A percentile compares a stretch with the other conserved stretches of the same genome.
Conservation (phyloP, 345 rosid species). For the Arabis hirsuta region DNA sequence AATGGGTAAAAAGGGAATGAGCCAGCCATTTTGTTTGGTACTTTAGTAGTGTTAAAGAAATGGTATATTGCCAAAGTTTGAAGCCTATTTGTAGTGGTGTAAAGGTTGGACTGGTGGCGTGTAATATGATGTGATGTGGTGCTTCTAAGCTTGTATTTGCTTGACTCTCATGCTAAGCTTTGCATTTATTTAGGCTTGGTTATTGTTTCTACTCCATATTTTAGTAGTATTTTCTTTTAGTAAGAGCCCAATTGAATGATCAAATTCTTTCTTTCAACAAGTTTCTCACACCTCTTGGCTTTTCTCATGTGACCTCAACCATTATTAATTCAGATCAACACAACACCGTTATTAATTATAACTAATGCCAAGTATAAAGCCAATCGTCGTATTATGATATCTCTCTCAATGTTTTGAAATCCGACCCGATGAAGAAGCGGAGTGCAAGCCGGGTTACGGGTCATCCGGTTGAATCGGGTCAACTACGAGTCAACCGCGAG, state of each 20-base stretch:
- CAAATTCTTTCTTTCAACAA: too few species aligned
- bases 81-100: conserved; percentile 41
- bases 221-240: too few species aligned
- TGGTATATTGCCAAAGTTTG: background rate
- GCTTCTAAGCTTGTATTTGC: conserved; percentile 43
- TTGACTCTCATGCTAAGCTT: conserved; percentile 39
- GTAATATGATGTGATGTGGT: conserved; percentile 6
- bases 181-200: conserved; percentile 17
- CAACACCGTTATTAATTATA: background rate
- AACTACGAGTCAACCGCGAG: too few species aligned
- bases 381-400: too few species aligned
- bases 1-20: conserved; percentile 36
- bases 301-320: background rate
- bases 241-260: too few species aligned
- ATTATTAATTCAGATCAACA: background rate
- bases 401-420: too few species aligned
- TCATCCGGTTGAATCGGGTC: too few species aligned
- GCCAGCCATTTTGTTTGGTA: conserved; percentile 20
- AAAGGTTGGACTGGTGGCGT: conserved; percentile 30
- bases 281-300: too few species aligned
- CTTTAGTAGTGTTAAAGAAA: background rate
- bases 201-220: conserved; percentile 35
- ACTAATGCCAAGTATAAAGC: too few species aligned
- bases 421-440: too few species aligned
- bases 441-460: too few species aligned